Percentiles rank a stretch among this genome's conserved stretches.
These are phyloP conservation scores for Passiflora organensis DNA, from an alignment of 345 rosid species.

Conservation along the genomic window DNA sequence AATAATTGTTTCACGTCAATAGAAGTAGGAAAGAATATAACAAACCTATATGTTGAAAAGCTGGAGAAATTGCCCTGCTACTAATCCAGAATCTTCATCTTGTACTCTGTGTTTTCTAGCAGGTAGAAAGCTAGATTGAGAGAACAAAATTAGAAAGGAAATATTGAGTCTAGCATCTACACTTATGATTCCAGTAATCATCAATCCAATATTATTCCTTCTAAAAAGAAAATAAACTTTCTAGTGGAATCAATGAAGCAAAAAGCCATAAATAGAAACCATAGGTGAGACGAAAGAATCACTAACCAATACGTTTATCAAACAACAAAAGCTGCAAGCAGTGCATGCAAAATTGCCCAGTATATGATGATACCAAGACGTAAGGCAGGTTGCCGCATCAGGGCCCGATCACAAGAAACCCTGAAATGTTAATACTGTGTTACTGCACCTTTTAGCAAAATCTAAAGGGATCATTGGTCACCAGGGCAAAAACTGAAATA, in stretches of 20 bases:
- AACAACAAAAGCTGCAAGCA: slow-evolving; percentile 62
- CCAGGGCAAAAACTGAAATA: slow-evolving; percentile 2
- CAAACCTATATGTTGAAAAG: too few species aligned
- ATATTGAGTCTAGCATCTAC: too few species aligned
- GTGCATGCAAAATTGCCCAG: slow-evolving; percentile 85
- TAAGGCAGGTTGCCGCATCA: slow-evolving; percentile 84
- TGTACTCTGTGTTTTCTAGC: too few species aligned
- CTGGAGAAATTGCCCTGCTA: too few species aligned
- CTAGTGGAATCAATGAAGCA: not conserved
- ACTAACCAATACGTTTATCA: slow-evolving; percentile 45
- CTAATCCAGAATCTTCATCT: too few species aligned
- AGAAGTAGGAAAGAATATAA: too few species aligned
- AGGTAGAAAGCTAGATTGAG: too few species aligned
- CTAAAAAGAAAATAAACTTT: not conserved
- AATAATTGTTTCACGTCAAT: too few species aligned
- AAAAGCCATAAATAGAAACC: not conserved
- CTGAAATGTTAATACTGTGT: slow-evolving; percentile 26
- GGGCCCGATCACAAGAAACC: slow-evolving; percentile 94
- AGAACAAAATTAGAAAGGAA: too few species aligned
- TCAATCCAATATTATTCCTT: too few species aligned
- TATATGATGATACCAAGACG: slow-evolving; percentile 79
- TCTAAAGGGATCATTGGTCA: not conserved
- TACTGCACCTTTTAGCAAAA: not conserved
- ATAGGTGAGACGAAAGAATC: slow-evolving; percentile 1
- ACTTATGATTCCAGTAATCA: too few species aligned